A percentile compares a stretch with the other conserved stretches of the same genome.
Evolutionary conservation across 1,139 yeast genomes (phyloP).

Genomic region (Lodderomyces metapsilosis): DNA sequence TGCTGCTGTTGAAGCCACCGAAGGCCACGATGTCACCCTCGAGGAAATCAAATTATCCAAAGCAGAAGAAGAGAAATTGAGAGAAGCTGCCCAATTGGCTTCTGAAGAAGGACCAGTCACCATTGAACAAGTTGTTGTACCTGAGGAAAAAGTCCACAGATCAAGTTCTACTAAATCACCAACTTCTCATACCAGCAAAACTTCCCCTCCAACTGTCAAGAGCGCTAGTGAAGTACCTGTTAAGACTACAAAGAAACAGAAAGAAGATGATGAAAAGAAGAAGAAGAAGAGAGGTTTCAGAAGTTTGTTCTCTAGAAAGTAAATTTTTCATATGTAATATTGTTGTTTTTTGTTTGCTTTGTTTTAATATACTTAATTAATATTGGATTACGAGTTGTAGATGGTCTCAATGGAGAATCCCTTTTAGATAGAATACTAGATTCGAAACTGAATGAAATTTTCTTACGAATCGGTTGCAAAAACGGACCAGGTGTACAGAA

Average conservation of each 20-base stretch:
- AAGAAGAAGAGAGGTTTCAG: conserved; percentile 18
- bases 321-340: no score
- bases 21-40: conserved; percentile 37
- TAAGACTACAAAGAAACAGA: background rate
- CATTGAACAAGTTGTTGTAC: conserved; percentile 10
- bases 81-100: conserved; percentile 31
- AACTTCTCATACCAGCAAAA: background rate
- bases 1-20: conserved; percentile 37
- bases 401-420: no score
- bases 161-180: background rate
- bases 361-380: no score
- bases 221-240: conserved; percentile 9
- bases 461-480: no score
- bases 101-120: conserved; percentile 12
- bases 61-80: conserved; percentile 34
- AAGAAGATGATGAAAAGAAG: conserved; percentile 11
- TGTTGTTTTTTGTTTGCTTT: no score
- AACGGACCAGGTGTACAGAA: no score
- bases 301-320: no score
- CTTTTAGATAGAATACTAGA: no score
- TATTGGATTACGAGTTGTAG: no score
- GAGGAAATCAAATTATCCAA: conserved; percentile 47
- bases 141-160: conserved; percentile 6
- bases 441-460: no score
- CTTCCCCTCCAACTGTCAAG: conserved; percentile 1